Conservation (phyloP, 169 alveolate species). For the Hammondia hammondi region DNA sequence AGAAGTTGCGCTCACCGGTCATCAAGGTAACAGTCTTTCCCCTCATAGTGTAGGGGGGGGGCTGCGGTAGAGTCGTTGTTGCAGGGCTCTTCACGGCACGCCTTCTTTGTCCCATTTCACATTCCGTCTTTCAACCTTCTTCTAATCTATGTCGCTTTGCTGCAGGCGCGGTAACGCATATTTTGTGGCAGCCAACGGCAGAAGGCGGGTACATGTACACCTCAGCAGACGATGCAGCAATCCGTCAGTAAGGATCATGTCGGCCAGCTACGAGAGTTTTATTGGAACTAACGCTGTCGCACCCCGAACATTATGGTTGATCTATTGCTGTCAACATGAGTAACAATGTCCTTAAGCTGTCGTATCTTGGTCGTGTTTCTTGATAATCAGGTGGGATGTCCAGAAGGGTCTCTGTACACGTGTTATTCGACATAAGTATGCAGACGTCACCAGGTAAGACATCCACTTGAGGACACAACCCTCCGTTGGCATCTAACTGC, state of each 20-base stretch:
- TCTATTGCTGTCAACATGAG: too few species aligned
- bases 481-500: neutral
- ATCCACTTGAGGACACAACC: neutral
- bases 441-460: slow-evolving; percentile 34
- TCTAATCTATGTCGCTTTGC: neutral
- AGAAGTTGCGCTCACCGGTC: slow-evolving; percentile 2
- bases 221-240: neutral
- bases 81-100: neutral
- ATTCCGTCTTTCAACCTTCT: too few species aligned
- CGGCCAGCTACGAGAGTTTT: too few species aligned
- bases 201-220: slow-evolving; percentile 10
- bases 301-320: too few species aligned
- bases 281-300: too few species aligned
- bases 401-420: neutral
- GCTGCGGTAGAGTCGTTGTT: neutral
- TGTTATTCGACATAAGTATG: neutral
- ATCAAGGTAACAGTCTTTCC: neutral
- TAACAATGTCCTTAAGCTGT: too few species aligned
- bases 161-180: slow-evolving; percentile 18
- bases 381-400: slow-evolving; percentile 1
- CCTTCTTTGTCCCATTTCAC: too few species aligned
- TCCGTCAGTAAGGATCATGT: neutral
- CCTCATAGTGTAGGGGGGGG: neutral
- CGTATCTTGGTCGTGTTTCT: too few species aligned
- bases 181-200: neutral